A percentile compares a stretch with the other conserved stretches of the same genome.
These are phyloP conservation scores for Colletotrichum filicis DNA, from an alignment of 2,329 filamentous ascomycete genomes.

Conservation along the genomic window DNA sequence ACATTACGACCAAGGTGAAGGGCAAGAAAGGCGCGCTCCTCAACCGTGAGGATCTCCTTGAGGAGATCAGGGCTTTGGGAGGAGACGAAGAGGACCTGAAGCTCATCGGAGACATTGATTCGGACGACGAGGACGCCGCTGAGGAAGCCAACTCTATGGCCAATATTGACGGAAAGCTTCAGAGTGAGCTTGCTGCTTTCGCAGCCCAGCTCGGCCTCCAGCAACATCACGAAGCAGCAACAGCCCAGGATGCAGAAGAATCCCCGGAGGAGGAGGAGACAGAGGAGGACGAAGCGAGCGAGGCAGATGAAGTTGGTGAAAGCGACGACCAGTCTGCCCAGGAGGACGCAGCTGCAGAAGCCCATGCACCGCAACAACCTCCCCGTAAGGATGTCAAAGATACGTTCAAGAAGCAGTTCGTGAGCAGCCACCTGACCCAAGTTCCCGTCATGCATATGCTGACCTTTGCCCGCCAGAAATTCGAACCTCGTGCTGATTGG, in stretches of 20 bases:
- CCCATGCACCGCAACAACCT: neutral
- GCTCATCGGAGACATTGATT: conserved; percentile 64
- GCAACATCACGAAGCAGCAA: conserved; percentile 21
- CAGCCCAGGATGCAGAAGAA: conserved; percentile 38
- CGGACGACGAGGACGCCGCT: conserved; percentile 47
- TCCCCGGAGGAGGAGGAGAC: conserved; percentile 42
- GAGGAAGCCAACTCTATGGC: neutral
- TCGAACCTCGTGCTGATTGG: conserved; percentile 70
- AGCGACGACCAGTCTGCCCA: conserved; percentile 48
- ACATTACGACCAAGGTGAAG: conserved; percentile 38
- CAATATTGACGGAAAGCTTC: conserved; percentile 26
- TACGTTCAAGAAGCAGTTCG: conserved; percentile 54
- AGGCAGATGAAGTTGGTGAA: conserved; percentile 42
- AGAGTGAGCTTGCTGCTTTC: conserved; percentile 29
- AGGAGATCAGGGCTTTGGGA: conserved; percentile 73
- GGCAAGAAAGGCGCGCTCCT: conserved; percentile 3
- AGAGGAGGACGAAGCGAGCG: conserved; percentile 47
- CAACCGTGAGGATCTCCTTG: conserved; percentile 58
- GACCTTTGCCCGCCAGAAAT: conserved; percentile 51
- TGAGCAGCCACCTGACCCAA: conserved; percentile 22
- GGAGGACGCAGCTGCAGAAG: conserved; percentile 37
- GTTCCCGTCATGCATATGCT: conserved; percentile 1
- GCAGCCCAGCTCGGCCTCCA: conserved; percentile 35
- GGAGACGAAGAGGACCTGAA: conserved; percentile 74
- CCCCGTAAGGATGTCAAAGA: conserved; percentile 37